Base-by-base conservation (phyloP, 257 asterid genomes). In the Solanum medicagineum region DNA sequence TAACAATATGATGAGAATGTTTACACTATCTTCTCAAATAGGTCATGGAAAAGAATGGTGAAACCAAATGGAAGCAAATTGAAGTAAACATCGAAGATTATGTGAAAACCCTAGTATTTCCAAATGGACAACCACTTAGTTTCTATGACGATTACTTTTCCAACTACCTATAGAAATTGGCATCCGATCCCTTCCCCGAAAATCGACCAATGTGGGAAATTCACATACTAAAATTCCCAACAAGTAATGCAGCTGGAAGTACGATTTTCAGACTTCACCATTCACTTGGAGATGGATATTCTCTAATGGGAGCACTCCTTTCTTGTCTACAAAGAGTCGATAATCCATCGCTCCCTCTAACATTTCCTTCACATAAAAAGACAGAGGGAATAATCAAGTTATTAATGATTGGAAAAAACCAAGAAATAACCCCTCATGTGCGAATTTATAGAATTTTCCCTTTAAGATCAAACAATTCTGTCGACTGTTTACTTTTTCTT, bases 201-300 rank as follows among this genome's bases (percentile, higher is more conserved):
- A 56, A 55, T 45, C 68, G 57, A 19, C 91, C 91, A 13, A 29
- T 85, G 1, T 89, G 91, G 91, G 88, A 85, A 81, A 5, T 89
- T 54, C 91, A 89, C 55, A 1, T 89, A 57, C 14, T 83, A 19
- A 87, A 87, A 29, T 85, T 81, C n/a, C 85, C 81, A 60, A 85
- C 89, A 71, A 87, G 55, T 19, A 75, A 83, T 24, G 86, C 91
- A 69, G 88, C 88, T 16, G 88, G 88, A 5, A 85, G 14, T 40
- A 1, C 85, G 0, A 63, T 85, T 20, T 89, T 87, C 81, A 87
- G 80, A 73, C 87, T 89, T 51, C 91, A 89, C 24, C 91, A 89
- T 83, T 77, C 91, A 49, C 85, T 89, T 22, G 89, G 91, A 53
- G 91, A 89, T 85, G 89, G 89, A 8, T 89, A 69, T 56, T 82